Base-by-base conservation (phyloP, 1,284 basidiomycete genomes). In the Cutaneotrichosporon sp. region DNA sequence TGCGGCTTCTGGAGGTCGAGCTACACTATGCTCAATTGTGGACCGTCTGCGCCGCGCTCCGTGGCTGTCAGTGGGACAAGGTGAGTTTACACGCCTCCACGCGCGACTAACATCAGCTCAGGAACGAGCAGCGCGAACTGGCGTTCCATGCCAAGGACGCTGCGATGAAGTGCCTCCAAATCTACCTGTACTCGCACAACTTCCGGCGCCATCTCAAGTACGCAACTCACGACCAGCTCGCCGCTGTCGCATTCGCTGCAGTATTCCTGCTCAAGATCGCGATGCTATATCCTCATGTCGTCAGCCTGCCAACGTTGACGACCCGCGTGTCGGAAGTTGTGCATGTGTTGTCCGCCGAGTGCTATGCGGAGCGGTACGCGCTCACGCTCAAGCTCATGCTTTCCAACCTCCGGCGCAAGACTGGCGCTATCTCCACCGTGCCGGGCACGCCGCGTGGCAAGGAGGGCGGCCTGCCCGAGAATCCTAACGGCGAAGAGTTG, bases 121-220 rank as follows among this genome's bases (percentile, higher is more conserved):
- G 90, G 1, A 91, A 90, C 65, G 93, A 95, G 75, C 93, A 96
- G 76, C 87, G 91, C 38, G 92, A 96, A 76, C 85, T 97, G 51
- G 93, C 93, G 8, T 93, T 96, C 83, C 90, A 93, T 73, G 93
- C 92, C 9, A 95, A 94, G 79, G 90, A 95, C 71, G 90, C 92
- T 0, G 93, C 93, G 2, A 87, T 89, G 58, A 88, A 88, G 62
- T 94, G 91, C 76, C 82, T 97, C 46, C 86, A 77, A 52, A 73
- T 78, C 32, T 79, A 76, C 63, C 60, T 79, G 31, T 60, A 68
- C 30, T 71, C 71, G 1, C 66, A 66, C 10, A 73, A 71, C 55
- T 76, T 79, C 68, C 65, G 77, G 5, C 61, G 62, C 18, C 76
- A 79, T 58, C 65, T 79, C n/a, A 79, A 79, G 58, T 77, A 95